phyloP scores from a whole-genome alignment of 768 basidiomycete species.

The Cystofilobasidium macerans region DNA sequence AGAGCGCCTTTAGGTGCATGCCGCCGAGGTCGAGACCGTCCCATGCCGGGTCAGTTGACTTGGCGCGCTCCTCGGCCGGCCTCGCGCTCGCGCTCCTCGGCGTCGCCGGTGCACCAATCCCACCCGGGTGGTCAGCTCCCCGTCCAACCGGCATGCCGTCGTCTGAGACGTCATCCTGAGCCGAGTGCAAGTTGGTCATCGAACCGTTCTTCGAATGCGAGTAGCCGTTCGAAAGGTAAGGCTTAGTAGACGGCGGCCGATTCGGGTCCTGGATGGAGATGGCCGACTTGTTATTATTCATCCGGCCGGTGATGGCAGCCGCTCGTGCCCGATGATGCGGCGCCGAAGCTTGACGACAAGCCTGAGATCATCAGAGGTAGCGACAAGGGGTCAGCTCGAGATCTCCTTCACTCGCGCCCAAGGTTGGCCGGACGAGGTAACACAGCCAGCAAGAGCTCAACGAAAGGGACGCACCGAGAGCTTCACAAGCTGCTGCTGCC shows the following conservation, averaged over 20 bases:
- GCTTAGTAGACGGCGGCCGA: constrained; percentile 36
- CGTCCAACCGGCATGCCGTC: constrained; percentile 34
- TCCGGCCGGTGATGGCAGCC: constrained; percentile 86
- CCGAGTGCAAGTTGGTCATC: constrained; percentile 10
- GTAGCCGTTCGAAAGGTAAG: constrained; percentile 31
- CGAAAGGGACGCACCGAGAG: constrained; percentile 59
- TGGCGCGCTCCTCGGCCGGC: constrained; percentile 2
- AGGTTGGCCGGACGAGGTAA: too few species aligned
- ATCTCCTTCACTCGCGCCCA: too few species aligned
- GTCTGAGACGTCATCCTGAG: constrained; percentile 32
- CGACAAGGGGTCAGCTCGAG: neutral
- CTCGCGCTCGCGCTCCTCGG: constrained; percentile 44
- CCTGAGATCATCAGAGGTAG: constrained; percentile 41
- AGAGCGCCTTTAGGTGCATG: constrained; percentile 80
- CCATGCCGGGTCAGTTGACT: constrained; percentile 45
- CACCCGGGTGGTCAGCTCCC: constrained; percentile 44
- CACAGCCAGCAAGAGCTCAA: too few species aligned
- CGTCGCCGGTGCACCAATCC: constrained; percentile 41
- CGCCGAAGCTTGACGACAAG: constrained; percentile 70
- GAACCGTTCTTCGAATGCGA: constrained; percentile 35
- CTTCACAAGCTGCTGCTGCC: constrained; percentile 88
- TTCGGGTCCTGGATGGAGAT: constrained; percentile 90
- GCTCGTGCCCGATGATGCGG: constrained; percentile 90
- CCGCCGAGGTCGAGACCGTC: constrained; percentile 92
- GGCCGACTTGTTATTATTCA: constrained; percentile 58